Evolutionary conservation across 352 stramenopile species (phyloP), one percentile per base, ranked within the genome.

Genomic region (Poterioochromonas sp.): DNA sequence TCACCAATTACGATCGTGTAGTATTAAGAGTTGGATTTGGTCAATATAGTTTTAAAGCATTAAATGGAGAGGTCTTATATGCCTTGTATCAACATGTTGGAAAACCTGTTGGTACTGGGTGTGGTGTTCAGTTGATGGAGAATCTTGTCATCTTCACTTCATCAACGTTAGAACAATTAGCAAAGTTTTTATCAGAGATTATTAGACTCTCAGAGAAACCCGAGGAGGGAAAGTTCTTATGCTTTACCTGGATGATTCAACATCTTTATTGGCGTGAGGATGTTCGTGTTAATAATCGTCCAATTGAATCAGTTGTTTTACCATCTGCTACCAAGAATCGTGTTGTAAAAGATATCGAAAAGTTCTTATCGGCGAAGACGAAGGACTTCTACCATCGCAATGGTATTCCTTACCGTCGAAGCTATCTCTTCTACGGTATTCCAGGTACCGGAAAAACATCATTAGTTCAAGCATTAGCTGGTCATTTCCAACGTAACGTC

Each of bases 371-470:
- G 34, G 5, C 58, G 8, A 12, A 35, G 12, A 68, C 58, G 58
- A 68, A 68, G 29, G 58, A 68, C 34, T 68, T 68, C 58, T 68
- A 68, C 58, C 8, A 40, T 40, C 58, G 58, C 58, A 68, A 68
- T 68, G 58, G 58, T 35, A 68, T 68, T 68, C 58, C 58, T 40
- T 68, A 68, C 34, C 58, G 58, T 68, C 58, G 58, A 5, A 37
- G 12, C 58, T 68, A 68, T 35, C 34, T 68, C 26, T 68, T 68
- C 34, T 68, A 68, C 26, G 58, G 58, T 35, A 11, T 39, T 39
- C 54, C 54, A 39, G 54, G 54, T 26, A 58, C 47, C 15, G 47
- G 47, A 58, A 58, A 58, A 26, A 58, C 47, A 26, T 58, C 47
- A 26, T 18, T 68, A 26, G 58, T 68, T 12, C 58, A 68, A 35